A percentile compares a stretch with the other conserved stretches of the same genome.
Conservation (phyloP, 495 filamentous ascomycete species). For the Xylaria longipes region DNA sequence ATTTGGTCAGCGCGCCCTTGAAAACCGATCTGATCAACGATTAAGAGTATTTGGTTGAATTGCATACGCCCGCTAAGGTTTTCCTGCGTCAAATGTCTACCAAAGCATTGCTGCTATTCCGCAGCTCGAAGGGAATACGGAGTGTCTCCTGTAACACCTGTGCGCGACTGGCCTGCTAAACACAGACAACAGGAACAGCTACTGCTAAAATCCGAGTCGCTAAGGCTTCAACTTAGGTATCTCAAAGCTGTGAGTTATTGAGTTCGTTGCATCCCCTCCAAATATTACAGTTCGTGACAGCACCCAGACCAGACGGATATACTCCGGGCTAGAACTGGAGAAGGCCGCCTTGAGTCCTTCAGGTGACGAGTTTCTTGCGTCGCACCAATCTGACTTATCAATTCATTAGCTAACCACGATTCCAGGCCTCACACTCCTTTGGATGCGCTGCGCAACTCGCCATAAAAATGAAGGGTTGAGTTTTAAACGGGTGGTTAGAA, state of each 20-base stretch:
- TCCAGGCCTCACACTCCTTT: background rate
- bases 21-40: background rate
- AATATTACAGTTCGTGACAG: background rate
- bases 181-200: background rate
- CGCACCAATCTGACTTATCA: background rate
- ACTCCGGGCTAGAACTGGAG: constrained; percentile 1
- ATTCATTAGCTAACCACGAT: background rate
- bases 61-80: background rate
- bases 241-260: background rate
- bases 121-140: background rate
- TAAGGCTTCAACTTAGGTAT: background rate
- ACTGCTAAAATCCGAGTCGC: background rate
- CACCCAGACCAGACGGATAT: background rate
- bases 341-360: background rate
- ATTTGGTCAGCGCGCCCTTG: background rate
- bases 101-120: background rate
- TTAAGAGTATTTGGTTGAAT: background rate
- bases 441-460: background rate
- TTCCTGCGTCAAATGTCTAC: background rate
- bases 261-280: background rate
- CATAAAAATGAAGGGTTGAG: background rate
- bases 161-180: background rate
- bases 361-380: constrained; percentile 4
- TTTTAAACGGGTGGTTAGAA: background rate
- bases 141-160: background rate